phyloP scores from a whole-genome alignment of 2,329 filamentous ascomycete genomes.

The Calonectria montana region DNA sequence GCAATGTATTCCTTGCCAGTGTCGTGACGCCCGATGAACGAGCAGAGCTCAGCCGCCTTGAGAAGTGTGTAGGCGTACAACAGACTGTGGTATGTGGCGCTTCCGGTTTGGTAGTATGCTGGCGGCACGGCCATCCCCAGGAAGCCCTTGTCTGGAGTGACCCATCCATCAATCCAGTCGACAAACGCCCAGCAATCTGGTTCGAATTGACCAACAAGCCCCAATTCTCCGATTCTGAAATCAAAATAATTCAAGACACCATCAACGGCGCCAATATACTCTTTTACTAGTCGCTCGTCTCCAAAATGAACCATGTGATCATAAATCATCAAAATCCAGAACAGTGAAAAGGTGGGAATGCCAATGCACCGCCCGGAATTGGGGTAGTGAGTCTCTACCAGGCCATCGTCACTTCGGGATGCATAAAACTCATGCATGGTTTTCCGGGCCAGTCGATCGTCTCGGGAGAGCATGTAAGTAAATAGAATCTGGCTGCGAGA shows the following conservation, averaged over 20 bases:
- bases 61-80: slow-evolving; percentile 19
- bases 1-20: slow-evolving; percentile 10
- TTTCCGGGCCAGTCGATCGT: slow-evolving; percentile 15
- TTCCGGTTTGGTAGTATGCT: slow-evolving; percentile 6
- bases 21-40: slow-evolving; percentile 9
- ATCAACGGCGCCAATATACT: slow-evolving; percentile 19
- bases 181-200: slow-evolving; percentile 19
- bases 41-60: slow-evolving; percentile 14
- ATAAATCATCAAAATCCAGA: slow-evolving; percentile 23
- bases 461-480: slow-evolving; percentile 15
- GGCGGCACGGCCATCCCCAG: slow-evolving; percentile 13
- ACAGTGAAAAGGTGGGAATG: slow-evolving; percentile 21
- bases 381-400: slow-evolving; percentile 18
- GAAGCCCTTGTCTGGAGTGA: slow-evolving; percentile 15
- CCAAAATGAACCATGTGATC: slow-evolving; percentile 26
- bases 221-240: not conserved
- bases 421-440: slow-evolving; percentile 27
- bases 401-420: slow-evolving; percentile 16
- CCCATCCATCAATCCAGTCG: slow-evolving; percentile 15
- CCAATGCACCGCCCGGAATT: slow-evolving; percentile 12
- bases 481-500: slow-evolving; percentile 20
- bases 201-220: slow-evolving; percentile 22
- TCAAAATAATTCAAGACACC: slow-evolving; percentile 22
- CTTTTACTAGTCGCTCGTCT: slow-evolving; percentile 11
- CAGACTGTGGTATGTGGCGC: slow-evolving; percentile 15